A percentile compares a stretch with the other conserved stretches of the same genome.
Conservation (phyloP, 805 yeast species). For the Tetrapisispora fleetii region DNA sequence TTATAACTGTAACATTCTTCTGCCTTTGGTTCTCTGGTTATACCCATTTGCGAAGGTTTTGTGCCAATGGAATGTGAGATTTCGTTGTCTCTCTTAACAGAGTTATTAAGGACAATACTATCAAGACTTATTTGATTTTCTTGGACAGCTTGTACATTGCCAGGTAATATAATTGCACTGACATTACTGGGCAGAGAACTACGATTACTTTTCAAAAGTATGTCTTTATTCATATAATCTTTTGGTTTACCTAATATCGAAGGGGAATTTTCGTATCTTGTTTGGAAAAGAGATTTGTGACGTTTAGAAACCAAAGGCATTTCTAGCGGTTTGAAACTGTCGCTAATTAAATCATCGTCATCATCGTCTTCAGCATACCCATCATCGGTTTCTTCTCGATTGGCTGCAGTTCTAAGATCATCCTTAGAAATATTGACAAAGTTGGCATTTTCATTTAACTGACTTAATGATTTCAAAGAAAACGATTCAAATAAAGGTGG, state of each 20-base stretch:
- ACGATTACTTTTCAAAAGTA: not conserved
- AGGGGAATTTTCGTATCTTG: slow-evolving; percentile 11
- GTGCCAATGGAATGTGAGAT: not conserved
- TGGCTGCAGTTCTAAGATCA: not conserved
- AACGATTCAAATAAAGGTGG: slow-evolving; percentile 1
- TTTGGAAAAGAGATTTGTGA: slow-evolving; percentile 14
- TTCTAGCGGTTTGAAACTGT: slow-evolving; percentile 17
- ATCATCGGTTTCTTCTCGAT: slow-evolving; percentile 19
- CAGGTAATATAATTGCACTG: not conserved
- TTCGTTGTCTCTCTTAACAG: not conserved
- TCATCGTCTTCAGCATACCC: slow-evolving; percentile 27
- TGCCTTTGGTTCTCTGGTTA: not conserved
- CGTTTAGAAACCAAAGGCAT: slow-evolving; percentile 13
- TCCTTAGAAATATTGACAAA: not conserved
- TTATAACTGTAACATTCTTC: not conserved
- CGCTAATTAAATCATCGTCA: slow-evolving; percentile 13
- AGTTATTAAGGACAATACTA: not conserved
- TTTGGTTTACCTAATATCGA: not conserved
- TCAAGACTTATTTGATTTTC: not conserved
- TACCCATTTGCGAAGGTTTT: not conserved
- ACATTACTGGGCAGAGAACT: not conserved
- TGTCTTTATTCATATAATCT: not conserved
- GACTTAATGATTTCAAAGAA: slow-evolving; percentile 1
- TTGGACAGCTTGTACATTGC: not conserved
- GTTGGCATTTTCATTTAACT: not conserved